Conservation (phyloP, 2,329 filamentous ascomycete species). For the Colletotrichum coccodes region DNA sequence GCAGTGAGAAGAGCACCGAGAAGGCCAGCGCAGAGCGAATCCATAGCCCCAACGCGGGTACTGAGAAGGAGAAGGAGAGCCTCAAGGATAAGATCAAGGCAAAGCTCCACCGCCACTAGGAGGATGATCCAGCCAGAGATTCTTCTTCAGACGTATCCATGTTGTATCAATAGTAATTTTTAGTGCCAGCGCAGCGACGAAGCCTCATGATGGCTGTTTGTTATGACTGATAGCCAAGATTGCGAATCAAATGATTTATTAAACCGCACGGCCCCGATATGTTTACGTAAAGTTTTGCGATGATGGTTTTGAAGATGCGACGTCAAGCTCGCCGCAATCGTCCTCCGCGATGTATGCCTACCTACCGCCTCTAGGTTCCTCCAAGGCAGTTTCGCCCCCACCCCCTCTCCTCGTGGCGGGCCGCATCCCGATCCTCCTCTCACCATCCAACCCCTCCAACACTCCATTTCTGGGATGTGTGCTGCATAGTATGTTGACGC, state of each 20-base stretch:
- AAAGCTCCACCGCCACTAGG: conserved; percentile 67
- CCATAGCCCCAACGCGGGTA: conserved; percentile 33
- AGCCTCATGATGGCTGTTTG: not conserved
- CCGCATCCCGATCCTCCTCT: not conserved
- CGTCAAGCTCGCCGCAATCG: no score
- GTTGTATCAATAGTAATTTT: not conserved
- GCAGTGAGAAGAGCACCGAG: conserved; percentile 37
- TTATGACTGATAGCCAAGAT: not conserved
- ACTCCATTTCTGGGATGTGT: not conserved
- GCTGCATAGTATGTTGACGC: no score
- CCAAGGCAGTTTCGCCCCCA: not conserved
- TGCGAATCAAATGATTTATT: not conserved
- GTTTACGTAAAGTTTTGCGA: no score
- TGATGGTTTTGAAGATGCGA: not conserved
- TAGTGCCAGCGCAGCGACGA: not conserved
- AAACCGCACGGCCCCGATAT: accelerated
- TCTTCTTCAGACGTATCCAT: not conserved
- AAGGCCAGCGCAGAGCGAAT: conserved; percentile 3
- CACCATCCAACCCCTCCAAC: not conserved
- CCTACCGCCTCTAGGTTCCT: no score
- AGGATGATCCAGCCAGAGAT: no score
- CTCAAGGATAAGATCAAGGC: conserved; percentile 75
- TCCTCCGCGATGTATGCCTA: not conserved
- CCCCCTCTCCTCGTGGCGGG: not conserved
- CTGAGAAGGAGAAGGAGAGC: conserved; percentile 57